Conservation (phyloP, 2,329 filamentous ascomycete genomes). For the Fusarium hainanense region DNA sequence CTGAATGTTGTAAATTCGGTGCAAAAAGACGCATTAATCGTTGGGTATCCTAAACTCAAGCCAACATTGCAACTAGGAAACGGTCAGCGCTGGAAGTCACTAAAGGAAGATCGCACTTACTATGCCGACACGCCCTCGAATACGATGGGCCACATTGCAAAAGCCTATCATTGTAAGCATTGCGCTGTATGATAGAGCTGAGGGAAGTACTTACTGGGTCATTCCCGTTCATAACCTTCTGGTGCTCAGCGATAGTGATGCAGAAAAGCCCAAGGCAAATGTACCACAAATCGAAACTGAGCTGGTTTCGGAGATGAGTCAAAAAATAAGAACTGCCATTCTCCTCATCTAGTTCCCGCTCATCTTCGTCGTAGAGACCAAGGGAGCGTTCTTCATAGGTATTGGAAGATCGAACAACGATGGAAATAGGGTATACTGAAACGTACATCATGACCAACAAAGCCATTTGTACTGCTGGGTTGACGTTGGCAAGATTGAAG, state of each 20-base stretch:
- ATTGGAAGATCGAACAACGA: constrained; percentile 69
- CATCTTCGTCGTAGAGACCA: constrained; percentile 62
- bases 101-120: constrained; percentile 32
- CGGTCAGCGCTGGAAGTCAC: constrained; percentile 6
- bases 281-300: constrained; percentile 57
- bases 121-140: constrained; percentile 52
- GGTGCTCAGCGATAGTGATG: constrained; percentile 49
- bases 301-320: constrained; percentile 52
- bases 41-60: constrained; percentile 50
- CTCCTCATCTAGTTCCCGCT: constrained; percentile 43
- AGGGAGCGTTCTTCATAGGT: constrained; percentile 71
- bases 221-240: constrained; percentile 40
- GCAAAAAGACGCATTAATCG: constrained; percentile 46
- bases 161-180: constrained; percentile 35
- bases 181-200: rapidly evolving
- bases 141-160: constrained; percentile 49
- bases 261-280: constrained; percentile 54
- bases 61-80: constrained; percentile 50
- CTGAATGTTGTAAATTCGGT: constrained; percentile 49
- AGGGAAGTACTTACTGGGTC: constrained; percentile 39
- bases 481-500: constrained; percentile 61
- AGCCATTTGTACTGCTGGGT: constrained; percentile 66
- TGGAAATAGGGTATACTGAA: constrained; percentile 69
- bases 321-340: constrained; percentile 47
- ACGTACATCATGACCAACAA: constrained; percentile 76